These are phyloP conservation scores for Dactylorhiza incarnata DNA, from an alignment of 106 monocot genomes.

Conservation along the genomic window DNA sequence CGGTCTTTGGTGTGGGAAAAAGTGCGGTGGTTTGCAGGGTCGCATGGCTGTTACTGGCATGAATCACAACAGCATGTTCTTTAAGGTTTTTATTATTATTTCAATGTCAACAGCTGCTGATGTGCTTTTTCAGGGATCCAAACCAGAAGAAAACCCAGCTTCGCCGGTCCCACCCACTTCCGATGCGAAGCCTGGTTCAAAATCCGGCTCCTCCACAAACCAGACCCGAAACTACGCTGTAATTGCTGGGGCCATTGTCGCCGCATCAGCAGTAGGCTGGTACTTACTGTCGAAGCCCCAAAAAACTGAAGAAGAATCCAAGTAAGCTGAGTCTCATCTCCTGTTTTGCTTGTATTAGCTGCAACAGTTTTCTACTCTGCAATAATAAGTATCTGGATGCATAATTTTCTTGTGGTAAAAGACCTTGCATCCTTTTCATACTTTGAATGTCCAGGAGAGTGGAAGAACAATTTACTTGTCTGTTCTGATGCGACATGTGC, in stretches of 20 bases:
- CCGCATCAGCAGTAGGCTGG: slow-evolving; percentile 37
- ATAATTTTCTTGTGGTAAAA: background rate
- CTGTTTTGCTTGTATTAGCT: background rate
- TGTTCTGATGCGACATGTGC: no score
- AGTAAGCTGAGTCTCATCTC: background rate
- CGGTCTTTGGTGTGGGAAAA: no score
- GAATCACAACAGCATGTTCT: no score
- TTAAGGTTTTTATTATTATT: no score
- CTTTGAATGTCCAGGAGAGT: background rate
- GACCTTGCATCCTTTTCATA: background rate
- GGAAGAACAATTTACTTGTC: no score
- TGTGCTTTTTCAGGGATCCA: slow-evolving; percentile 28
- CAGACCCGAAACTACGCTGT: slow-evolving; percentile 48
- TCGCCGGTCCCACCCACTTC: slow-evolving; percentile 11
- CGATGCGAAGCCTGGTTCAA: slow-evolving; percentile 17
- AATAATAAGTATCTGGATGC: background rate
- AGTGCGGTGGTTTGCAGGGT: no score
- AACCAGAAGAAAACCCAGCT: slow-evolving; percentile 17
- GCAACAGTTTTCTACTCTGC: background rate
- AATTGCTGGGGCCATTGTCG: slow-evolving; percentile 37
- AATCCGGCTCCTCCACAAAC: slow-evolving; percentile 26
- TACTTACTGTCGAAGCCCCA: slow-evolving; percentile 44
- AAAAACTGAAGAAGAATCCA: slow-evolving; percentile 28
- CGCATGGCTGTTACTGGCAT: no score
- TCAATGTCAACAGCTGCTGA: background rate